These are phyloP conservation scores for Stagonosporopsis cucurbitacearum DNA, from an alignment of 2,329 filamentous ascomycete genomes.

Conservation along the genomic window DNA sequence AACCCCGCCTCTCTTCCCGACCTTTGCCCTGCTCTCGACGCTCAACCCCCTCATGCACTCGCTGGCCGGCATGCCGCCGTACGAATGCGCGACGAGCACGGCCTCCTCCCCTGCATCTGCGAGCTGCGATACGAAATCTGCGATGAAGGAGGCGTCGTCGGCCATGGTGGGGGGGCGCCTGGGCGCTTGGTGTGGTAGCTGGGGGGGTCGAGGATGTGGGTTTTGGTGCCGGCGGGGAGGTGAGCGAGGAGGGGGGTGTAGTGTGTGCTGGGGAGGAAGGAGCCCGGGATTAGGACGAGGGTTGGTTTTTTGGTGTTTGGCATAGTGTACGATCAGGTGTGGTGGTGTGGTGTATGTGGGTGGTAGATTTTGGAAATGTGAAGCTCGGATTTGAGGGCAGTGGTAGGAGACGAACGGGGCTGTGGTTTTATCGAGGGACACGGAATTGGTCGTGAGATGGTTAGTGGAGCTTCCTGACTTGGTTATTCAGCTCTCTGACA, in stretches of 20 bases:
- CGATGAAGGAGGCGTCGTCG: conserved; percentile 41
- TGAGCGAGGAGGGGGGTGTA: conserved; percentile 20
- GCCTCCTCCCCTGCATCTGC: conserved; percentile 42
- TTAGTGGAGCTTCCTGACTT: background rate
- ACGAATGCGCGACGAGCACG: conserved; percentile 25
- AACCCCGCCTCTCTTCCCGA: conserved; percentile 7
- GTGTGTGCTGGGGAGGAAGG: conserved; percentile 19
- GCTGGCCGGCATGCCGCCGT: conserved; percentile 19
- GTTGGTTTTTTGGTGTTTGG: background rate
- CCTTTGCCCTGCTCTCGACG: conserved; percentile 5
- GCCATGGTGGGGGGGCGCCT: conserved; percentile 21
- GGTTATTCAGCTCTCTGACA: background rate
- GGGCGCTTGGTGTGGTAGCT: conserved; percentile 18
- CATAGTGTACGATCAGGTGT: background rate
- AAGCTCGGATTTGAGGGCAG: background rate
- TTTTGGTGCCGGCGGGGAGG: conserved; percentile 10
- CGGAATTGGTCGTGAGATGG: background rate
- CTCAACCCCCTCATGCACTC: conserved; percentile 8
- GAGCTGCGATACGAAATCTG: conserved; percentile 21
- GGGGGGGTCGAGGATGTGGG: conserved; percentile 18
- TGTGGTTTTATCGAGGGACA: background rate
- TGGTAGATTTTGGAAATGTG: background rate
- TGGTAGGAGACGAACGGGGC: background rate
- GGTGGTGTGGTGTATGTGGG: background rate
- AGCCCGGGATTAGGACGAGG: conserved; percentile 27